phyloP scores from a whole-genome alignment of 1,284 basidiomycete genomes.

The Heterobasidion irregulare region DNA sequence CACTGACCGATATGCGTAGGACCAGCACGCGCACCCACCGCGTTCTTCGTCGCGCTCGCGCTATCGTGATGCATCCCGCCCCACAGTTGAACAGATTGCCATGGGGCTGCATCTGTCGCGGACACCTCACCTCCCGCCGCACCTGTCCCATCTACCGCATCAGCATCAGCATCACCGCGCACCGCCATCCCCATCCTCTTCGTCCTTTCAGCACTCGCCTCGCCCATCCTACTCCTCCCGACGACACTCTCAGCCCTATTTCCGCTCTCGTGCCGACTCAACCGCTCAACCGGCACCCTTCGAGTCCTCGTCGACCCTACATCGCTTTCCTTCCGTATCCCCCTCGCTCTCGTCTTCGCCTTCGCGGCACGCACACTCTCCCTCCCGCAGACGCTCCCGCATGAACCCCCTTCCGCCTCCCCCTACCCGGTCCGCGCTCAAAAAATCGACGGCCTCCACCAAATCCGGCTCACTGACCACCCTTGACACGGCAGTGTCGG shows the following conservation, averaged over 20 bases:
- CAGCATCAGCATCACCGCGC: slow-evolving; percentile 5
- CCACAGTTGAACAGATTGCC: slow-evolving; percentile 64
- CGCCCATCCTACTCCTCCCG: slow-evolving; percentile 8
- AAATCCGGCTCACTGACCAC: slow-evolving; percentile 25
- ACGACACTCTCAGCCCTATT: slow-evolving; percentile 6
- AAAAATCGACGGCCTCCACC: slow-evolving; percentile 35
- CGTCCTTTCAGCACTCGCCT: slow-evolving; percentile 7
- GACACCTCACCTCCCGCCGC: slow-evolving; percentile 49
- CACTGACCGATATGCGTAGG: background rate
- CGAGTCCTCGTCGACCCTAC: background rate
- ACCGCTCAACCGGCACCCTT: background rate
- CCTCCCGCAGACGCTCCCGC: slow-evolving; percentile 13
- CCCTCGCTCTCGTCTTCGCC: background rate
- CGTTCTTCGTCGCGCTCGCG: slow-evolving; percentile 1
- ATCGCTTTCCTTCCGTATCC: background rate
- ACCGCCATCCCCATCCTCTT: slow-evolving; percentile 11
- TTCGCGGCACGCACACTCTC: slow-evolving; percentile 2
- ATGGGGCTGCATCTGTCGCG: slow-evolving; percentile 70
- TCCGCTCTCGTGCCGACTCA: background rate
- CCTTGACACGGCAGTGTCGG: slow-evolving; percentile 16
- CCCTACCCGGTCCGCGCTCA: slow-evolving; percentile 55
- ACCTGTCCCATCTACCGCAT: slow-evolving; percentile 6
- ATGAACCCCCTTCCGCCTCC: slow-evolving; percentile 34
- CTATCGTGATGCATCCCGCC: slow-evolving; percentile 15
- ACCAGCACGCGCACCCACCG: background rate